phyloP scores from a whole-genome alignment of 208 protist genomes.

The Acanthamoeba culbertsoni region DNA sequence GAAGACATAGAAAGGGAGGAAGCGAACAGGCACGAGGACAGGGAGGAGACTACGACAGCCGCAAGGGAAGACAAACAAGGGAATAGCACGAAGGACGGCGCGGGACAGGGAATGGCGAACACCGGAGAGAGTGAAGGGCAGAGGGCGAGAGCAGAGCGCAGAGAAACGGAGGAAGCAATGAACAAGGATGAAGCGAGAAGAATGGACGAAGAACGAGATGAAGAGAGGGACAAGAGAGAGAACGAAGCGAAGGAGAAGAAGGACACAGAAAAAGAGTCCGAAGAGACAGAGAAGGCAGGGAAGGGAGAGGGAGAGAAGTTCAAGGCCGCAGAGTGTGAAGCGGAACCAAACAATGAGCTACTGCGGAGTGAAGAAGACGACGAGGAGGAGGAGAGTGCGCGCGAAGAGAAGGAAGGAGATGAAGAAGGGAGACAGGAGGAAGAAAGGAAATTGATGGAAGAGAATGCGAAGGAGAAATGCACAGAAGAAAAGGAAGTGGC shows the following conservation, averaged over 20 bases:
- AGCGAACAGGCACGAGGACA: too few relatives aligned
- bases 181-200: not conserved
- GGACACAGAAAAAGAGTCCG: not conserved
- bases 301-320: not conserved
- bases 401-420: not conserved
- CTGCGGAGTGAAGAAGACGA: too few relatives aligned
- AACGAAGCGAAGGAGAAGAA: not conserved
- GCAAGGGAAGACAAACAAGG: too few relatives aligned
- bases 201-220: not conserved
- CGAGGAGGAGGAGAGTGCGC: not conserved
- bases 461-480: too few relatives aligned
- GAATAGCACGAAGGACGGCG: too few relatives aligned
- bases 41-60: too few relatives aligned
- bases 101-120: too few relatives aligned
- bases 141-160: not conserved
- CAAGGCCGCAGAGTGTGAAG: not conserved
- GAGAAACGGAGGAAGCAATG: not conserved
- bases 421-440: not conserved
- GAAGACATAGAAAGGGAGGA: too few relatives aligned
- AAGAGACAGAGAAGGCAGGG: not conserved
- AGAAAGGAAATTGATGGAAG: not conserved
- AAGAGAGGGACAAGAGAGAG: not conserved
- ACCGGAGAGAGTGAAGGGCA: not conserved
- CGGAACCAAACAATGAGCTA: too few relatives aligned
- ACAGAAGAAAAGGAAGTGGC: not conserved